Base-by-base conservation (phyloP, 345 rosid genomes). In the Diplotaxis tenuifolia region DNA sequence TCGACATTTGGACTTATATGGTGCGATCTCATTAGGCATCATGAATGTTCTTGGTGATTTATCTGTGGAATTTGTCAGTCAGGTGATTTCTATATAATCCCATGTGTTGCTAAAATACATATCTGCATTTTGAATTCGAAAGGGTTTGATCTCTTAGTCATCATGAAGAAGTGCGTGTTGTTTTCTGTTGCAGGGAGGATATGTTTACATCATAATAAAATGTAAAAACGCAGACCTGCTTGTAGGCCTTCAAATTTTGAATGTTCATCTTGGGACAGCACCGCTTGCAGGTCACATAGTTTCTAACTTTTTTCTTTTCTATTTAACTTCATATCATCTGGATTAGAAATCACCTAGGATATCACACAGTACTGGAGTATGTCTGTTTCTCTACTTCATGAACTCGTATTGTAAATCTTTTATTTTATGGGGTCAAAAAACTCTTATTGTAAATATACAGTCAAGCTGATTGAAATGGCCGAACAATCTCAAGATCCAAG, bases 21-120 rank as follows among this genome's bases (percentile, higher is more conserved):
- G 18, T 38, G 68, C 68, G 14, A 38, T 63, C 68, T 63, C 68
- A 63, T 63, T 63, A 63, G 68, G 68, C 68, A 63, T 63, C 54
- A 21, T 63, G 68, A 63, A 40, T 42, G 68, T 40, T 63, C 54
- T 63, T 63, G 68, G 68, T 63, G 34, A 63, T 38, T 63, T 63
- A 40, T 38, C 52, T 7, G 68, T 63, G 19, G 29, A 63, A 21
- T 53, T 40, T 40, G 68, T 40, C 54, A 53, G 40, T 63, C 53
- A 63, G 68, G 68, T 63, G 40, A 38, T n/a, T n/a, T n/a, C n/a
- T n/a, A n/a, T n/a, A n/a, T n/a, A n/a, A n/a, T n/a, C n/a, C n/a
- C n/a, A n/a, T n/a, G n/a, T n/a, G n/a, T n/a, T n/a, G n/a, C n/a
- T n/a, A n/a, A n/a, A n/a, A n/a, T n/a, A n/a, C n/a, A n/a, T n/a